Evolutionary conservation across 192 early-diverging fungal genomes (phyloP), one percentile per base, ranked within the genome.

Genomic region (Backusella westeae): DNA sequence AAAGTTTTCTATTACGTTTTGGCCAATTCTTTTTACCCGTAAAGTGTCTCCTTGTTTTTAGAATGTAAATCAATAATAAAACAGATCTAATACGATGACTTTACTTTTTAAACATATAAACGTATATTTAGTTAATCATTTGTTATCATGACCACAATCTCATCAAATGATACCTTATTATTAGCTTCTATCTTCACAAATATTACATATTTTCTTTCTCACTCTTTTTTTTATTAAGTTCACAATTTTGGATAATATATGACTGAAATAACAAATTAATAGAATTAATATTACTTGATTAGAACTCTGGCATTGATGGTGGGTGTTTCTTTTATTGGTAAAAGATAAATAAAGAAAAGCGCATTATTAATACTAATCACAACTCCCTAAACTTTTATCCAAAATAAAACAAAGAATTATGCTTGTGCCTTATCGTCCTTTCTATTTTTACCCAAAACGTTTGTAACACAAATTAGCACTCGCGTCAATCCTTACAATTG

Each of bases 381-480:
- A 29, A 9, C 56, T 63, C 56, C 56, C 23, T 63, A 63, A 56
- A 26, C 9, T 21, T 56, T 3, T 21, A 56, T 21, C 53, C 53
- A 56, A 56, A 56, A 56, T 8, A 9, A 56, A 29, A 29, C 29
- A 56, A 21, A 26, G 56, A 29, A 26, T 63, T 26, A 63, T 29
- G 56, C 9, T 63, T 63, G 19, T 21, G 49, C 8, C 49, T 53
- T 53, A n/a, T 53, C 53, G 2, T 12, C 7, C 8, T 9, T 63
- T 63, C 56, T 63, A 63, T 63, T 63, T 63, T 63, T 63, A 63
- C 56, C 56, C 56, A 63, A 14, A 39, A 39, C 6, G 53, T 56
- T 29, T 63, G 56, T 63, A 63, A 26, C 56, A 63, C 56, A 56
- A 56, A 21, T 56, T 21, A 21, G 1, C 9, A 9, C n/a, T 56